phyloP scores from a whole-genome alignment of 805 yeast species.

The Candida rishiriensis region DNA sequence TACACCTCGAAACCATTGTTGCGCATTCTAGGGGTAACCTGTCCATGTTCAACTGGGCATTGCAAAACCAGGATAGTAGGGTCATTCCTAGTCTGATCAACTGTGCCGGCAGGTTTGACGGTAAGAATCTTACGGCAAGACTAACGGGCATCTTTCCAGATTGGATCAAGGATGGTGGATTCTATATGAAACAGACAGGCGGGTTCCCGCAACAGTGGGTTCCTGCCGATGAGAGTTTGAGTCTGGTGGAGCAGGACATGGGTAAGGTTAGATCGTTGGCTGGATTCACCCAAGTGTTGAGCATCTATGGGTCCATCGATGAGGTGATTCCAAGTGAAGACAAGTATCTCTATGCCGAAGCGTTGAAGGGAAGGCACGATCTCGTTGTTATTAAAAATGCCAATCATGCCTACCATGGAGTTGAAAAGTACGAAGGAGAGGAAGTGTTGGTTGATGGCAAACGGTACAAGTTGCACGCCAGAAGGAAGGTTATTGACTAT shows the following conservation, averaged over 20 bases:
- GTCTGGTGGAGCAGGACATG: slow-evolving; percentile 47
- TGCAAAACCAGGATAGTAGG: slow-evolving; percentile 26
- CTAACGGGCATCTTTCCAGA: slow-evolving; percentile 30
- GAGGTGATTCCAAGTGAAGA: slow-evolving; percentile 61
- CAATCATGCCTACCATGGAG: slow-evolving; percentile 77
- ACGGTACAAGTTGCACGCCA: slow-evolving; percentile 29
- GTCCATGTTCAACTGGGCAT: slow-evolving; percentile 71
- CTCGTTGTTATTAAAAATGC: slow-evolving; percentile 61
- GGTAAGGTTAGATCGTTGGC: slow-evolving; percentile 37
- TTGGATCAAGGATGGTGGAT: slow-evolving; percentile 40
- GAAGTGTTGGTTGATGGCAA: slow-evolving; percentile 12
- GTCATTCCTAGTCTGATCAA: slow-evolving; percentile 62
- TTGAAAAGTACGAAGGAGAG: slow-evolving; percentile 29
- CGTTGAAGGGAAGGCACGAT: slow-evolving; percentile 53
- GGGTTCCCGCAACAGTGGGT: slow-evolving; percentile 42
- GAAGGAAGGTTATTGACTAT: slow-evolving; percentile 46
- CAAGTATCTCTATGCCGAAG: slow-evolving; percentile 52
- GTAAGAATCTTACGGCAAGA: slow-evolving; percentile 41
- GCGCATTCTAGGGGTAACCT: slow-evolving; percentile 81
- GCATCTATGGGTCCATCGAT: slow-evolving; percentile 71
- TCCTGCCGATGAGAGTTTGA: slow-evolving; percentile 46
- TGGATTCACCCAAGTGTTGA: slow-evolving; percentile 48
- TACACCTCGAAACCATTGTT: slow-evolving; percentile 53
- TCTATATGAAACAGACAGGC: slow-evolving; percentile 38
- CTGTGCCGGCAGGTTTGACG: slow-evolving; percentile 65